These are phyloP conservation scores for Chalaropsis ovoidea DNA, from an alignment of 2,329 filamentous ascomycete species.

Conservation along the genomic window DNA sequence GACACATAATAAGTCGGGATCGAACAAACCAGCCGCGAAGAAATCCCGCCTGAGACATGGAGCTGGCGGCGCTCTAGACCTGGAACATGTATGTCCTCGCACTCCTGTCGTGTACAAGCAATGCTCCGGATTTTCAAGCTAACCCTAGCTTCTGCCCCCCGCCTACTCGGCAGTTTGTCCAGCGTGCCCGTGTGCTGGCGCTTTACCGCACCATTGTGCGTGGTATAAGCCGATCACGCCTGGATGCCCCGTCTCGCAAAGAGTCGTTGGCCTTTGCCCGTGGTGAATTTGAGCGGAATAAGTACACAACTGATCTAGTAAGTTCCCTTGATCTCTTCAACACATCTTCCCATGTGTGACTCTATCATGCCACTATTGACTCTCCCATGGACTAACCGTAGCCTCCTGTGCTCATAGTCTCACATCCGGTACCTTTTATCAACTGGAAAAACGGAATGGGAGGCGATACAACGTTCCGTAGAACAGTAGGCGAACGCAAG, in stretches of 20 bases:
- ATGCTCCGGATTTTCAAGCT: background rate
- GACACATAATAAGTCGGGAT: background rate
- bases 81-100: constrained; percentile 9
- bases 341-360: background rate
- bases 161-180: constrained; percentile 43
- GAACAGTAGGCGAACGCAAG: constrained; percentile 31
- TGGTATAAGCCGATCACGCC: constrained; percentile 38
- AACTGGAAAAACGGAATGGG: constrained; percentile 56
- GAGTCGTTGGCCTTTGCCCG: constrained; percentile 49
- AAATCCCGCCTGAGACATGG: background rate
- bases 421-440: constrained; percentile 55
- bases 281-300: constrained; percentile 52
- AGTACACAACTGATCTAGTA: constrained; percentile 47
- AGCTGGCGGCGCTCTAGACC: background rate
- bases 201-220: constrained; percentile 51
- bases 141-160: constrained; percentile 5
- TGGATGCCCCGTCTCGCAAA: constrained; percentile 44
- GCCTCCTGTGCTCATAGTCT: constrained; percentile 33
- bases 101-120: background rate
- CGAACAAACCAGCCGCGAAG: background rate
- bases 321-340: constrained; percentile 28
- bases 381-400: background rate
- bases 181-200: constrained; percentile 44
- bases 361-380: no score
- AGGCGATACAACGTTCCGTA: constrained; percentile 51